phyloP scores from a whole-genome alignment of 495 filamentous ascomycete species.

The Cenococcum geophilum region DNA sequence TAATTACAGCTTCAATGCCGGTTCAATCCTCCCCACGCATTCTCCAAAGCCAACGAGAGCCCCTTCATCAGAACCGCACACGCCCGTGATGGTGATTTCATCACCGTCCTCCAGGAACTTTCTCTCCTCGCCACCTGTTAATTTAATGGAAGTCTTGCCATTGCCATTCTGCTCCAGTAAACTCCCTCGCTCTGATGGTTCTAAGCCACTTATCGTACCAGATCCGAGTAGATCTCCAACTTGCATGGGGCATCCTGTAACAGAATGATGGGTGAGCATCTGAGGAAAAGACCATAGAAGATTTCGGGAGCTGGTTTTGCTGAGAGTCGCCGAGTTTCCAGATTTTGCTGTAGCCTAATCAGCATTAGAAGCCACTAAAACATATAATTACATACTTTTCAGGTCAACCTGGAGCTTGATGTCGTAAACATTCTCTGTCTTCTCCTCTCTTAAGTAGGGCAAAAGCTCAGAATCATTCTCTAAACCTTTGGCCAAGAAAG shows the following conservation, averaged over 20 bases:
- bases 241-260: slow-evolving; percentile 76
- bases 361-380: background rate
- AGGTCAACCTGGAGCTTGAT: slow-evolving; percentile 71
- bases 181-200: slow-evolving; percentile 57
- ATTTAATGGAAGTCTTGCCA: slow-evolving; percentile 55
- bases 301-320: slow-evolving; percentile 58
- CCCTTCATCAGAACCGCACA: slow-evolving; percentile 47
- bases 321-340: slow-evolving; percentile 60
- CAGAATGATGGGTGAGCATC: slow-evolving; percentile 88
- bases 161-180: slow-evolving; percentile 74
- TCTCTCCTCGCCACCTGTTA: slow-evolving; percentile 64
- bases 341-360: slow-evolving; percentile 40
- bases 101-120: slow-evolving; percentile 83
- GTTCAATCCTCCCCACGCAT: slow-evolving; percentile 38
- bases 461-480: slow-evolving; percentile 59
- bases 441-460: slow-evolving; percentile 63
- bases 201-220: slow-evolving; percentile 80
- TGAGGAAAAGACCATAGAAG: slow-evolving; percentile 89
- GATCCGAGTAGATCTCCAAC: slow-evolving; percentile 81
- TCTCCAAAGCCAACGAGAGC: slow-evolving; percentile 43
- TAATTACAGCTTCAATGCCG: slow-evolving; percentile 30
- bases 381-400: slow-evolving; percentile 47
- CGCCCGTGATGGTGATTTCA: slow-evolving; percentile 62
- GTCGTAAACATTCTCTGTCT: slow-evolving; percentile 60
- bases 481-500: slow-evolving; percentile 54